These are phyloP conservation scores for Penicillium sp. DNA, from an alignment of 2,329 filamentous ascomycete genomes.

Conservation along the genomic window DNA sequence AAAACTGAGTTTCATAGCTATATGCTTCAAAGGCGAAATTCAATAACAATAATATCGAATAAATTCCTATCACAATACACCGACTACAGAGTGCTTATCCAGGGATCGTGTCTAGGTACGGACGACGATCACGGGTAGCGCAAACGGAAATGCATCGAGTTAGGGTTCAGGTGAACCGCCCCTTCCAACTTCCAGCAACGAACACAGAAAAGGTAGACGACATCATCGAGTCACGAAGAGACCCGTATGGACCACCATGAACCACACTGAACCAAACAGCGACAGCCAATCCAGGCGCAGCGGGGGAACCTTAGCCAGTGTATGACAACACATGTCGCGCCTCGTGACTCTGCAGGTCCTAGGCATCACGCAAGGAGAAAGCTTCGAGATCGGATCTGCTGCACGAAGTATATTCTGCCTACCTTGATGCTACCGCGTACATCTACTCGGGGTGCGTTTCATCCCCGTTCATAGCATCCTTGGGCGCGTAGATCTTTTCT, in stretches of 20 bases:
- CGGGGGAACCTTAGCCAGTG: neutral
- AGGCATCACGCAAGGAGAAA: slow-evolving; percentile 5
- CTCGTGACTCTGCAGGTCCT: slow-evolving; percentile 1
- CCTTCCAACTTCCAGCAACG: neutral
- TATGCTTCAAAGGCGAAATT: neutral
- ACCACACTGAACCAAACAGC: neutral
- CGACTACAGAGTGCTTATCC: neutral
- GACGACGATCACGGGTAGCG: neutral
- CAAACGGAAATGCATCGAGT: neutral
- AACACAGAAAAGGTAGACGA: neutral
- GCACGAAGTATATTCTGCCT: neutral
- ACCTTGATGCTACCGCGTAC: neutral
- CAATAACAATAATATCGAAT: neutral
- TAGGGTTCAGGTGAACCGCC: neutral
- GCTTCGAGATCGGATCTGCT: slow-evolving; percentile 2
- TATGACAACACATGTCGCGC: neutral
- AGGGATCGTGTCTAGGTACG: neutral
- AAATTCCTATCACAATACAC: neutral
- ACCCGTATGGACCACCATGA: neutral
- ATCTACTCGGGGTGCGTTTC: neutral
- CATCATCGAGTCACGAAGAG: neutral
- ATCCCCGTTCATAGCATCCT: neutral
- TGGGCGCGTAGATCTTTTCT: neutral
- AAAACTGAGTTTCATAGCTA: neutral
- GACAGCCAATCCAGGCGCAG: neutral